A percentile compares a stretch with the other conserved stretches of the same genome.
phyloP scores from a whole-genome alignment of 2,329 filamentous ascomycete genomes.

The Elsinoe necatrix region DNA sequence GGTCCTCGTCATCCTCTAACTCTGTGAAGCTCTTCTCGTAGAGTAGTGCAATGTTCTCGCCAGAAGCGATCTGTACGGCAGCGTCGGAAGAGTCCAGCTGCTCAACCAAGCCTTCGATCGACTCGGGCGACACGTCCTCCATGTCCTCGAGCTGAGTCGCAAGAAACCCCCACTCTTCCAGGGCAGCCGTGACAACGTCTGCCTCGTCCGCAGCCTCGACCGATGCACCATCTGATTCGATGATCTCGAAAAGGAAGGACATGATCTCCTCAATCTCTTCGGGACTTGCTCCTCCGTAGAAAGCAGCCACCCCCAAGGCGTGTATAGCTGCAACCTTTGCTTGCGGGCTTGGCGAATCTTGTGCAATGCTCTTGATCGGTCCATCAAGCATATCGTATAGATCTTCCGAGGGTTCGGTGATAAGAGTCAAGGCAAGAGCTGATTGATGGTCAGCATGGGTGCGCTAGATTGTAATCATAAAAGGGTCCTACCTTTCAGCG shows the following conservation, averaged over 20 bases:
- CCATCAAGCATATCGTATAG: conserved; percentile 56
- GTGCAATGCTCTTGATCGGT: conserved; percentile 53
- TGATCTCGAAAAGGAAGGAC: conserved; percentile 66
- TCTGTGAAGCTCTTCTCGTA: conserved; percentile 64
- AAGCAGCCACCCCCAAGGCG: conserved; percentile 60
- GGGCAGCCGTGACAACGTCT: conserved; percentile 61
- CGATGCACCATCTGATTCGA: conserved; percentile 67
- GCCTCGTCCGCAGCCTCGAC: conserved; percentile 64
- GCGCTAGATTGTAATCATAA: conserved; percentile 29
- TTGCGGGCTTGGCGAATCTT: conserved; percentile 55
- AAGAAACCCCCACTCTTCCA: conserved; percentile 72
- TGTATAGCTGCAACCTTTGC: conserved; percentile 66
- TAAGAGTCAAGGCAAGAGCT: conserved; percentile 60
- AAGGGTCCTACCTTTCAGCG: conserved; percentile 45
- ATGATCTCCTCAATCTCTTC: conserved; percentile 62
- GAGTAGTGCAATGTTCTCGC: conserved; percentile 71
- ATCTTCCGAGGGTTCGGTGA: conserved; percentile 57
- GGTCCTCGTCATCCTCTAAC: conserved; percentile 48
- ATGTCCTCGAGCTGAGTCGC: conserved; percentile 70
- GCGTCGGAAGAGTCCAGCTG: conserved; percentile 70
- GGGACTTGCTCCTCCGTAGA: conserved; percentile 65
- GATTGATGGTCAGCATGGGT: conserved; percentile 21
- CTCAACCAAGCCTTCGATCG: conserved; percentile 73
- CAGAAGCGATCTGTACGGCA: conserved; percentile 67
- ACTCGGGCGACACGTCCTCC: conserved; percentile 59